Evolutionary conservation across 192 early-diverging fungal genomes (phyloP), one percentile per base, ranked within the genome.

Genomic region (Gamsiella multidivaricata): DNA sequence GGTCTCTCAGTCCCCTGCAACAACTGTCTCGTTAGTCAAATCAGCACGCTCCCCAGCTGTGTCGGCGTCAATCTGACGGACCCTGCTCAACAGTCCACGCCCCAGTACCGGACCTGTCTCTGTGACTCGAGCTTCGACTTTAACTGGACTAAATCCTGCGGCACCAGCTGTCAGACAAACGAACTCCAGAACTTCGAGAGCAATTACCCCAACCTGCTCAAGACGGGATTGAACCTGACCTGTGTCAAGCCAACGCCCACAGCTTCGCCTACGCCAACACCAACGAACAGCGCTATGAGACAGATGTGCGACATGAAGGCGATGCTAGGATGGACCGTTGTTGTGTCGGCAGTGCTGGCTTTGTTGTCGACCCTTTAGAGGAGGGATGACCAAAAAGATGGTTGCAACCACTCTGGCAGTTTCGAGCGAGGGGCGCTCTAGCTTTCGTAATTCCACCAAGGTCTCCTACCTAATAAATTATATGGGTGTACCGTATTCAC

Each of bases 211-310:
- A 50, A 17, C 5, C 31, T 61, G 18, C 28, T 76, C 22, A 49
- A 47, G 37, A 56, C 64, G 17, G 56, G 47, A 60, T 37, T 74
- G 34, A 76, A 76, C 37, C 20, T 68, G 50, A 68, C 52, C 14
- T 76, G 72, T 32, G 36, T 76, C 65, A 66, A 68, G 28, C 72
- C 72, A 0, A 76, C 72, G 31, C 70, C 70, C n/a, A n/a, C n/a
- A n/a, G n/a, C n/a, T 4, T 52, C 63, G 5, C 49, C 71, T 2
- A 53, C 54, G 3, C 61, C 70, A 6, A 33, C 60, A 18, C 54
- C 70, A 15, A 25, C 36, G 4, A 22, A 39, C 5, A 28, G 59
- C 17, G 20, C 59, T 37, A 53, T 29, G 4, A 26, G 31, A 6
- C 41, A 34, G 0, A 46, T n/a, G 22, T 12, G 9, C 3, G 26